Evolutionary conservation across 345 rosid species (phyloP).

Genomic region (Rhodamnia argentea): DNA sequence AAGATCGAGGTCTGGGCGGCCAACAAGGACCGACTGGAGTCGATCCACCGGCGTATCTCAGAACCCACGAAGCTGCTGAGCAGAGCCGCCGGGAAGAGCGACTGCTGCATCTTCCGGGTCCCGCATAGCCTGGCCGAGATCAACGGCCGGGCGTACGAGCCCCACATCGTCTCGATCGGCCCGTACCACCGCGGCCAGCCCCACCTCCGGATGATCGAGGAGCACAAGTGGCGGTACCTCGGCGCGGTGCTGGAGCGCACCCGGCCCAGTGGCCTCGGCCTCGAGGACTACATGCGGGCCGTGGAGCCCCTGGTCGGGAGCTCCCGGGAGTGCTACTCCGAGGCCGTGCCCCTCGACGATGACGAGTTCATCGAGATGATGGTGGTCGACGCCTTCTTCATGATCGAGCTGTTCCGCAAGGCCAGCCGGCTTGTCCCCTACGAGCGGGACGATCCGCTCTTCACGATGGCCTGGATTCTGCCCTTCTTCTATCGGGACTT

Average conservation of each 20-base stretch:
- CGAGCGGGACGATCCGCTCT: slow-evolving; percentile 54
- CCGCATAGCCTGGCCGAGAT: slow-evolving; percentile 34
- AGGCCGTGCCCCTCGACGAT: slow-evolving; percentile 21
- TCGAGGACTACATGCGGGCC: slow-evolving; percentile 35
- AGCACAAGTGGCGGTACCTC: slow-evolving; percentile 70
- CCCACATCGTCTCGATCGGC: slow-evolving; percentile 62
- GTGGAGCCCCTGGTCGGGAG: slow-evolving; percentile 25
- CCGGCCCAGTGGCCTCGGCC: slow-evolving; percentile 1
- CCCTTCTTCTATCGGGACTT: slow-evolving; percentile 65
- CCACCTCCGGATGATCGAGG: slow-evolving; percentile 51
- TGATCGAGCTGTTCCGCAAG: slow-evolving; percentile 56
- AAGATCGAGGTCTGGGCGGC: background rate
- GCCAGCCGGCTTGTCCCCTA: slow-evolving; percentile 19
- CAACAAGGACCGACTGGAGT: slow-evolving; percentile 15
- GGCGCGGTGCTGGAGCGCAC: slow-evolving; percentile 33
- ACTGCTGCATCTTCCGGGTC: slow-evolving; percentile 40
- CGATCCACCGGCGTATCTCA: slow-evolving; percentile 28
- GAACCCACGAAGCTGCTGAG: slow-evolving; percentile 28
- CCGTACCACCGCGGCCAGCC: slow-evolving; percentile 50
- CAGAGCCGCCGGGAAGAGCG: slow-evolving; percentile 20
- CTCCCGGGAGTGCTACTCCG: slow-evolving; percentile 63
- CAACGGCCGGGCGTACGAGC: slow-evolving; percentile 55
- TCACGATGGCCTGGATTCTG: slow-evolving; percentile 64
- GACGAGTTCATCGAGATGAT: slow-evolving; percentile 51
- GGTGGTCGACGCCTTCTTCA: slow-evolving; percentile 64